Evolutionary conservation across 1,139 yeast genomes (phyloP), one percentile per base, ranked within the genome.

Genomic region (Candida sp.): DNA sequence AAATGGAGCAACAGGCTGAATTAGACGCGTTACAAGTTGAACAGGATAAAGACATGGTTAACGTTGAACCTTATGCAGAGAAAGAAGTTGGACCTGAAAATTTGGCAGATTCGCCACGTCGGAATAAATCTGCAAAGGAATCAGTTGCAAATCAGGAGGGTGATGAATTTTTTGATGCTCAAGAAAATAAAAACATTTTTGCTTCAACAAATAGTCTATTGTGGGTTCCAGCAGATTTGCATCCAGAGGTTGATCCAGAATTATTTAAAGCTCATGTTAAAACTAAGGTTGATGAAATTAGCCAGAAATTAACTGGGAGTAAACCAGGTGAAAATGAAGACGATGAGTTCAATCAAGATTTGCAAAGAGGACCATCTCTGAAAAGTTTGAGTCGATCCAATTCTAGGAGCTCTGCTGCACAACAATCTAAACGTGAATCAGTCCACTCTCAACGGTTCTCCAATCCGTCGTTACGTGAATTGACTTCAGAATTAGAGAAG

Each of bases 151-250:
- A 25, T 25, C 11, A 25, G 67, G 61, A 19, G 11, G 29, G 29
- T 25, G 29, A 25, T 11, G 59, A 53, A 39, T 58, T 53, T 36
- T 57, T 50, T 39, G 67, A 61, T 45, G 63, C 63, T 7, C 51
- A 52, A 30, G 66, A 57, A 35, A 49, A 41, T 29, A 68, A 64
- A 38, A 61, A 60, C 32, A 50, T 58, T 27, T 53, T 55, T 32
- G 68, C 66, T 40, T 48, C 66, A 9, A 47, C 60, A 15, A 62
- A 64, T 40, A 50, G 63, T 43, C 62, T 83, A 12, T 67, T 90
- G 41, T 91, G 99, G 99, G 97, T 93, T 1, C 97, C 98, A 0
- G 98, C 98, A 1, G 83, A 82, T 50, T 77, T 89, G 39, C 99
- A 93, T 60, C 98, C 99, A 1, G 93, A 87, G 56, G 80, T 93